Percentiles rank a stretch among this genome's conserved stretches.
phyloP scores from a whole-genome alignment of 345 rosid genomes.

The Noccaea caerulescens region DNA sequence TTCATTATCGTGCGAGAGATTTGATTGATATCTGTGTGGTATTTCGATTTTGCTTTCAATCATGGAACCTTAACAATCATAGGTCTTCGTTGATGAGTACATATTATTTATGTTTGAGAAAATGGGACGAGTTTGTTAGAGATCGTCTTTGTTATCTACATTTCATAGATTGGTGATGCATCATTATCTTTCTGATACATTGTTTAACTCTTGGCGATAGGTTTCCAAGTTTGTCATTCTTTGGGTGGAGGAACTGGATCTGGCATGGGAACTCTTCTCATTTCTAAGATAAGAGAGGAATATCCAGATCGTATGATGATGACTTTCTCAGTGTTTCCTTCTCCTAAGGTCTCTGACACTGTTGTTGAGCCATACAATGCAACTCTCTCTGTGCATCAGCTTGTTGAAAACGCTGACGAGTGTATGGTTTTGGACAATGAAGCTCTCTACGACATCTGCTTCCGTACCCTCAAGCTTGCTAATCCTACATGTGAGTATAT shows the following conservation, averaged over 20 bases:
- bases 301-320: constrained; percentile 53
- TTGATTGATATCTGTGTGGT: not conserved
- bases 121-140: not conserved
- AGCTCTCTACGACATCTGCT: constrained; percentile 52
- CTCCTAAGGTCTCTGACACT: constrained; percentile 53
- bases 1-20: constrained; percentile 7
- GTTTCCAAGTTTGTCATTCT: constrained; percentile 51
- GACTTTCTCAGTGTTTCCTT: constrained; percentile 50
- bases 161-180: not conserved
- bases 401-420: constrained; percentile 49
- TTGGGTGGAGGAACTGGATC: constrained; percentile 54
- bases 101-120: not conserved
- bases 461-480: constrained; percentile 50
- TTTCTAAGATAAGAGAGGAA: constrained; percentile 49
- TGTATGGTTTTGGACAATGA: constrained; percentile 52
- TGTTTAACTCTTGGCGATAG: constrained; percentile 15
- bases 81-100: constrained; percentile 15
- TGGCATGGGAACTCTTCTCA: constrained; percentile 51
- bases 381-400: constrained; percentile 51
- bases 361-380: constrained; percentile 54
- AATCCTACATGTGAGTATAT: constrained; percentile 46
- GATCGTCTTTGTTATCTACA: constrained; percentile 1
- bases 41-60: not conserved
- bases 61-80: not conserved
- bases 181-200: constrained; percentile 2